A percentile compares a stretch with the other conserved stretches of the same genome.
Evolutionary conservation across 305 asterid genomes (phyloP).

Genomic region (Galium porrigens): DNA sequence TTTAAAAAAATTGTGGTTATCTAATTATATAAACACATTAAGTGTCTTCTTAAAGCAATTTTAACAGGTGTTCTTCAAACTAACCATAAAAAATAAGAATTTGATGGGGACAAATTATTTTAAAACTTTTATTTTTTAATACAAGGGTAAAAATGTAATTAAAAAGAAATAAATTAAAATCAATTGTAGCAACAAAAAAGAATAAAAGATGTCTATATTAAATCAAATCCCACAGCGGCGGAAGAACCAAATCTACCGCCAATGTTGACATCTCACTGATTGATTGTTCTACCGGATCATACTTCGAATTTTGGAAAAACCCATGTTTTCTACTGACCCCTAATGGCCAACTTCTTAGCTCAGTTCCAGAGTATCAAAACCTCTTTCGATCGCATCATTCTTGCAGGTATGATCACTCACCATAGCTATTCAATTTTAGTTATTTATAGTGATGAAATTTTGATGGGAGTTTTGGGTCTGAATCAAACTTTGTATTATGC

Average conservation of each 20-base stretch:
- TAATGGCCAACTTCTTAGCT: constrained; percentile 88
- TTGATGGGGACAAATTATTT: too few species aligned
- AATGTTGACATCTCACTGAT: background rate
- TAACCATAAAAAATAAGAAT: too few species aligned
- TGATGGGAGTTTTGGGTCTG: background rate
- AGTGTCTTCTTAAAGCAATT: too few species aligned
- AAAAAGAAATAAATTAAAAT: background rate
- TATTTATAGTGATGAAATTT: background rate
- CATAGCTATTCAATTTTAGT: background rate
- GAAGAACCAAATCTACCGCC: constrained; percentile 12
- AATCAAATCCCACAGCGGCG: constrained; percentile 7
- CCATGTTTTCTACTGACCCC: constrained; percentile 13
- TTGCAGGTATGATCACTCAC: constrained; percentile 43
- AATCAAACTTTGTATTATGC: background rate
- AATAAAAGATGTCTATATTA: background rate
- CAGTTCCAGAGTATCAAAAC: constrained; percentile 80
- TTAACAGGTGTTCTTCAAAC: too few species aligned
- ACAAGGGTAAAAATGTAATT: constrained; percentile 5
- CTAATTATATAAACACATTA: too few species aligned
- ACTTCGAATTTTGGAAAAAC: background rate
- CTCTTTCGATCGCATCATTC: constrained; percentile 51
- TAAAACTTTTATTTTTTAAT: background rate
- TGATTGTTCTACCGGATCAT: background rate
- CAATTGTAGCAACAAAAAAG: too few species aligned
- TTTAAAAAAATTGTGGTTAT: too few species aligned